Evolutionary conservation across 139 green algal genomes (phyloP).

Genomic region (Coccomyxa sp.): DNA sequence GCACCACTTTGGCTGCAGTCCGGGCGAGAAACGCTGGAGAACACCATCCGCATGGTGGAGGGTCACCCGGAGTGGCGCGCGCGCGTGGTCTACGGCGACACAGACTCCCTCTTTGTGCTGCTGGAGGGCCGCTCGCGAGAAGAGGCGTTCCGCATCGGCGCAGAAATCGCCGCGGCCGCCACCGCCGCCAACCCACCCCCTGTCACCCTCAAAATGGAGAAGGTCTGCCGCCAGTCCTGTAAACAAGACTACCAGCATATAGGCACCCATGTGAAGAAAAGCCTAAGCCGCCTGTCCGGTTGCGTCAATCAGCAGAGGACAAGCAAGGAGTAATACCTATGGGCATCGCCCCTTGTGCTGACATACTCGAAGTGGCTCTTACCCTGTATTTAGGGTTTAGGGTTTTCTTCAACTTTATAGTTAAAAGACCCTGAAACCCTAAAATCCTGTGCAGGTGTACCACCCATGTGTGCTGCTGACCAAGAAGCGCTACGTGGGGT

Average conservation of each 20-base stretch:
- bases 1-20: slow-evolving; percentile 22
- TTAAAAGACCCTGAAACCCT: too few species aligned
- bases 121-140: slow-evolving; percentile 64
- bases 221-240: slow-evolving; percentile 86
- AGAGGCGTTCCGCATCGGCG: slow-evolving; percentile 80
- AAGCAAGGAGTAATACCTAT: too few species aligned
- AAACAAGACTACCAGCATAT: not conserved
- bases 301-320: not conserved
- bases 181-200: slow-evolving; percentile 85
- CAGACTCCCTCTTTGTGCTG: slow-evolving; percentile 91
- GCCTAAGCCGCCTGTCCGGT: not conserved
- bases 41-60: slow-evolving; percentile 80
- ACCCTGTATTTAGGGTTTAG: too few species aligned
- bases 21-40: slow-evolving; percentile 84
- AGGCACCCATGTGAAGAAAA: too few species aligned
- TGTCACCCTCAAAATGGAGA: slow-evolving; percentile 93
- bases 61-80: slow-evolving; percentile 59
- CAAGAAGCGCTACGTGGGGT: slow-evolving; percentile 98
- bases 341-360: too few species aligned
- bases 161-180: slow-evolving; percentile 81
- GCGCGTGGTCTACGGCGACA: slow-evolving; percentile 80
- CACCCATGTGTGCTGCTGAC: slow-evolving; percentile 88
- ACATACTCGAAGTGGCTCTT: too few species aligned
- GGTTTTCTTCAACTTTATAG: too few species aligned
- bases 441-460: slow-evolving; percentile 65